Evolutionary conservation across 2,329 filamentous ascomycete species (phyloP).

Genomic region (Pyricularia sp.): DNA sequence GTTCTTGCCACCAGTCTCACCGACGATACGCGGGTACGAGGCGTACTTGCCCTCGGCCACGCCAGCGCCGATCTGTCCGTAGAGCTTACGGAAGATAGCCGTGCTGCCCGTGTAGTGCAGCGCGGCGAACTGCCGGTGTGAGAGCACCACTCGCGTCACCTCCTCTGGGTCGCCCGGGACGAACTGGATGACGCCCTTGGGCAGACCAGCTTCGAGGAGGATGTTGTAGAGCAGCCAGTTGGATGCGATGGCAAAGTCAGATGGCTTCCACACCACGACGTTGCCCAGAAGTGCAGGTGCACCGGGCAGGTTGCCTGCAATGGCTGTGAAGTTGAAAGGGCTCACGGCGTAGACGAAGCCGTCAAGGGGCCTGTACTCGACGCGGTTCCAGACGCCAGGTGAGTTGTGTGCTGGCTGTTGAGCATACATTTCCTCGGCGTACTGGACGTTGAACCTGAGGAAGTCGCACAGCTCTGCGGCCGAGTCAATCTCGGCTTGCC

Average conservation of each 20-base stretch:
- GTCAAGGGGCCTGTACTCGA: constrained; percentile 83
- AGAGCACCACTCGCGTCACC: constrained; percentile 69
- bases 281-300: constrained; percentile 86
- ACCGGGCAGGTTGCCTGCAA: constrained; percentile 76
- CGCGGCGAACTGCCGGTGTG: constrained; percentile 74
- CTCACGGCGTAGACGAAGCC: constrained; percentile 92
- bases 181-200: constrained; percentile 85
- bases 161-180: constrained; percentile 80
- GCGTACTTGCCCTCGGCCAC: constrained; percentile 75
- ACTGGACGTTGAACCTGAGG: constrained; percentile 87
- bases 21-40: constrained; percentile 53
- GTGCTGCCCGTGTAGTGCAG: constrained; percentile 95
- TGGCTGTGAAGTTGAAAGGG: constrained; percentile 96
- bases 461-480: constrained; percentile 92
- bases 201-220: constrained; percentile 81
- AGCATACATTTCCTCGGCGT: constrained; percentile 82
- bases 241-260: constrained; percentile 76
- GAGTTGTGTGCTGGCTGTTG: constrained; percentile 81
- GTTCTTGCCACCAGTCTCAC: constrained; percentile 44
- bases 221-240: constrained; percentile 90
- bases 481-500: constrained; percentile 97
- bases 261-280: constrained; percentile 96
- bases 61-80: constrained; percentile 74
- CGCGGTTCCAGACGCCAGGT: constrained; percentile 80
- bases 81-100: constrained; percentile 79